Base-by-base conservation (phyloP, 352 stramenopile genomes). In the Phytophthora sp. region DNA sequence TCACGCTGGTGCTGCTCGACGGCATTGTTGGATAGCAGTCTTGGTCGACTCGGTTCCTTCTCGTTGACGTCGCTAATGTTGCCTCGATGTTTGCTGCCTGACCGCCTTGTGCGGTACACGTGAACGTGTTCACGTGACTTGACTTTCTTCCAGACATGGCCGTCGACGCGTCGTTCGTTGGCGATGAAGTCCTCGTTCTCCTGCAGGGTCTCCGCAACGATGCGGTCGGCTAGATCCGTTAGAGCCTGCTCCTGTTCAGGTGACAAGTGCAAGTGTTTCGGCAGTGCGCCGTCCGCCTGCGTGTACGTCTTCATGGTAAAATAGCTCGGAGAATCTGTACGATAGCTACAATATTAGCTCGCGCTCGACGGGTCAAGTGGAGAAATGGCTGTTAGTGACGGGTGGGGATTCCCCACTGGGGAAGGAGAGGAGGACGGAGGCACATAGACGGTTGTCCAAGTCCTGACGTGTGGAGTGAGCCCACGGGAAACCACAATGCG, bases 121-220 rank as follows among this genome's bases (percentile, higher is more conserved):
- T 82, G 68, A 35, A 90, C 55, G 35, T 82, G 62, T 53, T 90
- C 81, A n/a, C 78, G 76, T 2, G 69, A 65, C 55, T 80, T 80
- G 36, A 84, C 47, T 33, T 84, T 79, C 62, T 86, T 86, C 81
- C 81, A 90, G 36, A 75, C 61, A 4, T 71, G 51, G 13, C 46
- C 52, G 33, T 76, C 46, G 16, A 90, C 65, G 38, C 60, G 56
- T 6, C 77, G 74, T 21, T 71, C 61, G 56, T 74, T 68, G 31
- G 69, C 64, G 38, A 86, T 73, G 62, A 83, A 88, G 49, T 69
- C 69, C 30, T 84, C 81, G 51, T 85, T 83, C 13, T 66, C 73
- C 12, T 82, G 71, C 49, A 90, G 66, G 20, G 78, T 85, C 61
- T 84, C 81, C 33, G 76, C 76, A 46, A 90, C 73, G 57, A 90